Base-by-base conservation (phyloP, 2,329 filamentous ascomycete genomes). In the Ceratocystiopsis minuta region DNA sequence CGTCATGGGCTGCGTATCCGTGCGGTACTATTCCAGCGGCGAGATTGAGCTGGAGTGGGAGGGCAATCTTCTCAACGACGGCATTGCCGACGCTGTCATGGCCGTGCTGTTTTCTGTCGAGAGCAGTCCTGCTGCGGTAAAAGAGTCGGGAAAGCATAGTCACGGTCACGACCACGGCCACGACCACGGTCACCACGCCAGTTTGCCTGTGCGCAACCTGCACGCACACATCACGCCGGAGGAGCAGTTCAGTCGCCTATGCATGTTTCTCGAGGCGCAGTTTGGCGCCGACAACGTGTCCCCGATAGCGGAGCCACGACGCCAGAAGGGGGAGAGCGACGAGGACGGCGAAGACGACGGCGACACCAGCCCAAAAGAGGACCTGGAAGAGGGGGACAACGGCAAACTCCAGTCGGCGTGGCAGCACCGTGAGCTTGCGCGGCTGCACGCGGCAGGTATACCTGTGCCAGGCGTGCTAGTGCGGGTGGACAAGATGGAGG, bases 211-310 rank as follows among this genome's bases (percentile, higher is more conserved):
- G 18, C 66, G 65, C 38, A 90, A 94, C 55, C 80, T 78, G 0
- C 85, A 93, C 58, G 72, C 78, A 13, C 71, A 80, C 37, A 61
- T 85, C 36, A 71, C 71, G 11, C 68, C 86, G 0, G 68, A 79
- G 37, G 84, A 93, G 51, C 80, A 84, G 35, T 75, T 96, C 35
- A 74, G 80, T 48, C 78, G 88, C 32, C 75, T 98, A 16, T 80
- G 92, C 61, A 83, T 94, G 75, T 94, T 98, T 65, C 78, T 98
- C 14, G 90, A 98, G 65, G 83, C 87, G 3, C 90, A 98, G 58
- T 98, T 98, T 55, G 90, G 90, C 47, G 68, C 75, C 31, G 79
- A 90, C 48, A 79, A 84, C 45, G 77, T 96, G 43, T 67, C 72
- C 0, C 86, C 88, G 5, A 81, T 96, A 49, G 70, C 78, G 34